These are phyloP conservation scores for Styphnolobium japonicum DNA, from an alignment of 306 rosid species.

Conservation along the genomic window DNA sequence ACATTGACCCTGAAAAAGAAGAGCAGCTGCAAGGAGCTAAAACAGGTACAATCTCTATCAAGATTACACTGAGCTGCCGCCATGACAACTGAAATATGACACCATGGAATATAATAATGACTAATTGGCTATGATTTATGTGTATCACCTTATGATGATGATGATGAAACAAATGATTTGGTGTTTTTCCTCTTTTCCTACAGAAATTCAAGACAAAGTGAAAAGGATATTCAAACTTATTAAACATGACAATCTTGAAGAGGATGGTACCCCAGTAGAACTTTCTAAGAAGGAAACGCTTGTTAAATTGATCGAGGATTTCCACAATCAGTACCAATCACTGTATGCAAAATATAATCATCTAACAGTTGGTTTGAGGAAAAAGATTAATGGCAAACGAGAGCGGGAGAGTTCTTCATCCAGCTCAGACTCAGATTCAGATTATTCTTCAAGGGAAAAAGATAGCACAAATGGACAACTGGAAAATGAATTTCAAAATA, in stretches of 20 bases:
- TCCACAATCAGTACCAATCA: constrained; percentile 68
- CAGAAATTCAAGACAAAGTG: constrained; percentile 73
- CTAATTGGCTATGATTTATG: constrained; percentile 11
- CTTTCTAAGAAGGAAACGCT: constrained; percentile 56
- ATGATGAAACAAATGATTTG: constrained; percentile 27
- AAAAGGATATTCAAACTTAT: constrained; percentile 63
- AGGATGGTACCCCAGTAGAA: constrained; percentile 43
- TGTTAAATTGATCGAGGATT: constrained; percentile 63
- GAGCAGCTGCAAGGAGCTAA: constrained; percentile 67
- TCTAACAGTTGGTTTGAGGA: constrained; percentile 70
- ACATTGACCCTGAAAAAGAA: constrained; percentile 65
- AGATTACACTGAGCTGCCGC: constrained; percentile 5
- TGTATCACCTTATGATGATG: background rate
- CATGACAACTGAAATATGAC: constrained; percentile 3
- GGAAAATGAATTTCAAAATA: constrained; percentile 52
- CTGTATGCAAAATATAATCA: constrained; percentile 68
- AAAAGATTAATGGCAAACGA: constrained; percentile 45
- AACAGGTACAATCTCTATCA: constrained; percentile 52
- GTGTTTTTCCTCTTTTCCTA: constrained; percentile 28
- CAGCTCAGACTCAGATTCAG: constrained; percentile 79
- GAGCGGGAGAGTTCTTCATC: constrained; percentile 73
- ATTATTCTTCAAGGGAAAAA: constrained; percentile 58
- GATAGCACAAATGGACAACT: constrained; percentile 58
- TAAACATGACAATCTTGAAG: constrained; percentile 56
- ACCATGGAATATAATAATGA: background rate